Evolutionary conservation across 1,284 basidiomycete species (phyloP).

Genomic region (Pholiota adiposa): DNA sequence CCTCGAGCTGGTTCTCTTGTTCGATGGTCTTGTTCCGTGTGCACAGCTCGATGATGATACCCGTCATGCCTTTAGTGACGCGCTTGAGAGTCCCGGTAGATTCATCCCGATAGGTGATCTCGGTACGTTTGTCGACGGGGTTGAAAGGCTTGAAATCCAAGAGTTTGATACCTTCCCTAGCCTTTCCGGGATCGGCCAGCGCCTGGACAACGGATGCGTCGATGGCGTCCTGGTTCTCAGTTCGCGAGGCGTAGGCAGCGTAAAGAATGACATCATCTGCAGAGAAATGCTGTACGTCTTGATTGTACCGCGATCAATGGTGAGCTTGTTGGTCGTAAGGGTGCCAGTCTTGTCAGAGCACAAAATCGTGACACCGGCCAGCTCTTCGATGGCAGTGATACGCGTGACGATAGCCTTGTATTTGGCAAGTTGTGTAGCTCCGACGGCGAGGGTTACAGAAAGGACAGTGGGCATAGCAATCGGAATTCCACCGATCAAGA

Average conservation of each 20-base stretch:
- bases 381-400: constrained; percentile 97
- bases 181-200: constrained; percentile 70
- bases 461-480: constrained; percentile 98
- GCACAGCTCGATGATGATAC: constrained; percentile 94
- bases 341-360: constrained; percentile 98
- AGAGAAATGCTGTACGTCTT: constrained; percentile 89
- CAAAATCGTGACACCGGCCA: constrained; percentile 95
- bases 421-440: constrained; percentile 96
- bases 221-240: constrained; percentile 98
- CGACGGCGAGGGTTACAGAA: constrained; percentile 95
- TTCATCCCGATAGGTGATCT: constrained; percentile 95
- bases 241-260: constrained; percentile 94
- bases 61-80: constrained; percentile 99
- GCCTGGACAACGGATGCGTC: constrained; percentile 87
- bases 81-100: constrained; percentile 92
- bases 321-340: constrained; percentile 97
- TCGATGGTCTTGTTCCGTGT: constrained; percentile 93
- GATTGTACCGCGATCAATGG: constrained; percentile 91
- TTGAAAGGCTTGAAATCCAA: constrained; percentile 99
- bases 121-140: constrained; percentile 97
- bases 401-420: constrained; percentile 98
- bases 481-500: constrained; percentile 97
- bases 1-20: constrained; percentile 87
- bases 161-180: constrained; percentile 91
- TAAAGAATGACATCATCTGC: constrained; percentile 90